Percentiles rank a stretch among this genome's conserved stretches.
These are phyloP conservation scores for Groenewaldozyma auringiensis DNA, from an alignment of 1,139 yeast genomes.

Conservation along the genomic window DNA sequence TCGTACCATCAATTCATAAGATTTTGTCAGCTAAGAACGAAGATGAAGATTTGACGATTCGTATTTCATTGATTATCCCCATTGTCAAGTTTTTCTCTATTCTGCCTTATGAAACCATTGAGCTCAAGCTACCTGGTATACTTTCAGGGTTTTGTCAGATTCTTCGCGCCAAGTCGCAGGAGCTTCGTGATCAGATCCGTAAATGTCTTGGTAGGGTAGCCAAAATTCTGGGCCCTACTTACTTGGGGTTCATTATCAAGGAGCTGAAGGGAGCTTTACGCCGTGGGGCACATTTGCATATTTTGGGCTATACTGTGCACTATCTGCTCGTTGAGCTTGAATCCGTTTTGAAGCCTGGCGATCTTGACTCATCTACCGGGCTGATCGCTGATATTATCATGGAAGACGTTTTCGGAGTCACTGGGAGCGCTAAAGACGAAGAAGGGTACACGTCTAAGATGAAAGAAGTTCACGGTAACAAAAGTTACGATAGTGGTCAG, in stretches of 20 bases:
- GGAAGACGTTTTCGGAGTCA: conserved; percentile 90
- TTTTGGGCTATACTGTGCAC: conserved; percentile 82
- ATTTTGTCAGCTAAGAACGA: conserved; percentile 37
- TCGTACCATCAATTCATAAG: conserved; percentile 56
- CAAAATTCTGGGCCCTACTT: conserved; percentile 58
- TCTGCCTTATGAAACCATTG: conserved; percentile 50
- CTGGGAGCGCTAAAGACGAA: conserved; percentile 92
- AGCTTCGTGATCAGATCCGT: conserved; percentile 80
- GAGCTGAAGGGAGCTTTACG: conserved; percentile 75
- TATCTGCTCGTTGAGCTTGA: conserved; percentile 51
- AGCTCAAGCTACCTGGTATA: conserved; percentile 65
- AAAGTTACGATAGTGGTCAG: conserved; percentile 84
- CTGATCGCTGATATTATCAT: conserved; percentile 65
- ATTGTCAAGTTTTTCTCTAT: conserved; percentile 63
- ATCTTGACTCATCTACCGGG: conserved; percentile 60
- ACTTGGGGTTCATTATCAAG: conserved; percentile 62
- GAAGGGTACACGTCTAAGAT: conserved; percentile 82
- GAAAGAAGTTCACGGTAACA: conserved; percentile 86
- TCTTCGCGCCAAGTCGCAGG: conserved; percentile 79
- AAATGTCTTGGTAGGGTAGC: conserved; percentile 65
- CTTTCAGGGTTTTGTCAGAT: conserved; percentile 83
- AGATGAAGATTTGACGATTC: conserved; percentile 57
- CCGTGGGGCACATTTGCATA: conserved; percentile 91
- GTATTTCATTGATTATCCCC: conserved; percentile 80
- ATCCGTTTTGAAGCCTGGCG: conserved; percentile 52